A percentile compares a stretch with the other conserved stretches of the same genome.
These are phyloP conservation scores for Syncephalis fuscata DNA, from an alignment of 371 early-diverging fungal species.

Conservation along the genomic window DNA sequence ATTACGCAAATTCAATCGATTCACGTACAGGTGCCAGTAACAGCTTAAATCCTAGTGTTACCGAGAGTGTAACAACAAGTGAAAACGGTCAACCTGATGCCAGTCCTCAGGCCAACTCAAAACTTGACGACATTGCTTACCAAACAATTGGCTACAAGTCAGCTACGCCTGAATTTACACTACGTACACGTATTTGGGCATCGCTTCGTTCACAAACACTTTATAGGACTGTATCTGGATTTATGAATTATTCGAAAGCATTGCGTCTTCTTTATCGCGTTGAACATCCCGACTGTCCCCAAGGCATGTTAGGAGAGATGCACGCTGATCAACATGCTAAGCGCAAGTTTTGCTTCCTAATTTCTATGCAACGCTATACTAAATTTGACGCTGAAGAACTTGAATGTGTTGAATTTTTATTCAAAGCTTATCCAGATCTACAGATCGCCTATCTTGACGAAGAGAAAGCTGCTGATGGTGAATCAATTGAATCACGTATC, in stretches of 20 bases:
- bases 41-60: constrained; percentile 9
- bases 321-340: constrained; percentile 46
- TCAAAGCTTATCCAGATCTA: constrained; percentile 59
- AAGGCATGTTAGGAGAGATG: constrained; percentile 39
- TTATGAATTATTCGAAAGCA: constrained; percentile 80
- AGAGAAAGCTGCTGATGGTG: constrained; percentile 21
- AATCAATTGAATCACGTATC: constrained; percentile 31
- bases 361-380: constrained; percentile 79
- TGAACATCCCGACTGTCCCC: constrained; percentile 62
- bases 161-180: constrained; percentile 61
- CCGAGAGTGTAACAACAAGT: constrained; percentile 1
- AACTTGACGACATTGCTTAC: constrained; percentile 63
- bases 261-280: constrained; percentile 64
- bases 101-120: constrained; percentile 18
- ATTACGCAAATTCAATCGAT: neutral
- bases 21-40: constrained; percentile 6
- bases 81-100: constrained; percentile 8
- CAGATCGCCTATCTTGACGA: constrained; percentile 75
- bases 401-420: constrained; percentile 61
- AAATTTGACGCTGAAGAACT: constrained; percentile 57
- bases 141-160: constrained; percentile 72
- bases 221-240: constrained; percentile 75
- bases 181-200: constrained; percentile 83
- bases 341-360: constrained; percentile 70
- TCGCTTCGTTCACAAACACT: constrained; percentile 76